Evolutionary conservation across 2,329 filamentous ascomycete genomes (phyloP), one percentile per base, ranked within the genome.

Genomic region (Cercospora zeae-maydis): DNA sequence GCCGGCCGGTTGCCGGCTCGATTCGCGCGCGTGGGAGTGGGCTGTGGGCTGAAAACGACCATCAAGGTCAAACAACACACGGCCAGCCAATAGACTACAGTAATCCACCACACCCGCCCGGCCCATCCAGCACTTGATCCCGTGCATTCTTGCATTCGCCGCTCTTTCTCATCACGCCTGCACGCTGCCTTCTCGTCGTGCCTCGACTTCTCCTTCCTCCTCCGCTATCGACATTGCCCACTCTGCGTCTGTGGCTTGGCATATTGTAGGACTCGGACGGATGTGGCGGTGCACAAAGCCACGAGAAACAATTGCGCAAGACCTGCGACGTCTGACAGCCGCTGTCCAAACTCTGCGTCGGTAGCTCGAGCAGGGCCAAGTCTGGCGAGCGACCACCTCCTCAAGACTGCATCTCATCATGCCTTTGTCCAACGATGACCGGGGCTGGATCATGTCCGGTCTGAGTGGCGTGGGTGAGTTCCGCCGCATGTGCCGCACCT

Each of bases 401-500:
- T 36, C 24, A 33, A 27, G 39, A 49, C 14, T 27, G 39, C 27
- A 47, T 31, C 13, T 33, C 66, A 75, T 69, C 13, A 78, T 83
- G 82, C 76, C 72, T 61, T 73, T 89, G 67, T 83, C 87, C 75
- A 95, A 93, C 80, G 93, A 98, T 80, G 88, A 88, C 66, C 86
- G 92, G 67, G 93, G 95, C 72, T 98, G 93, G 93, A 88, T 98
- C 70, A 91, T 98, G 90, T 83, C 86, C 66, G 88, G 84, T 72
- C 82, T 92, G 68, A 91, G 93, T 77, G 96, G 92, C 73, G 87
- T 92, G 73, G 86, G 86, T 88, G 77, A 58, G 76, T 64, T 56
- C 8, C n/a, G 45, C 16, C 13, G 33, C 39, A 9, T n/a, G 24
- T 6, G 6, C 47, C 19, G 24, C 45, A 24, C 24, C 47, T 52